Conservation (phyloP, 129 eudicot species). For the Tagetes erecta region DNA sequence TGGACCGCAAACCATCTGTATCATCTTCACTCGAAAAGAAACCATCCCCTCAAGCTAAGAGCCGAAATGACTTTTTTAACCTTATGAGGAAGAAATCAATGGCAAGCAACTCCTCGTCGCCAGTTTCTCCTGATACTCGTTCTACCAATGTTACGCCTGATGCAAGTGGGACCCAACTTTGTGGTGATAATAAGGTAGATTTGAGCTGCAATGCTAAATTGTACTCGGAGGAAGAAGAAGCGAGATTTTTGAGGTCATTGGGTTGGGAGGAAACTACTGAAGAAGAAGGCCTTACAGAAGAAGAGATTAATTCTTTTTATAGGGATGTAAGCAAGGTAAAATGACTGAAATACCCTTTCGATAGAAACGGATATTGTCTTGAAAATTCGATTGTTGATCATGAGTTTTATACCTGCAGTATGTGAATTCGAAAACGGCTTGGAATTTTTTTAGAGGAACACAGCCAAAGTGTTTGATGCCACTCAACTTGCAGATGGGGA, state of each 20-base stretch:
- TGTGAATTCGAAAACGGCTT: slow-evolving; percentile 30
- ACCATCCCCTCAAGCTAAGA: slow-evolving; percentile 64
- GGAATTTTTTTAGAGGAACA: slow-evolving; percentile 40
- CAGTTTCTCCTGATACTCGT: slow-evolving; percentile 17
- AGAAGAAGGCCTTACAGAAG: slow-evolving; percentile 89
- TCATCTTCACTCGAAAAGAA: slow-evolving; percentile 41
- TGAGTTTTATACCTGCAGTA: slow-evolving; percentile 42
- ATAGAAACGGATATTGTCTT: too few relatives aligned
- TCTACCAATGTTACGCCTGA: slow-evolving; percentile 46
- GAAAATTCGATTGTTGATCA: neutral
- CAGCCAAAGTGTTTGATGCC: slow-evolving; percentile 38
- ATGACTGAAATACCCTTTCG: neutral
- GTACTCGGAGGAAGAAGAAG: slow-evolving; percentile 67
- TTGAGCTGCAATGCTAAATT: slow-evolving; percentile 34
- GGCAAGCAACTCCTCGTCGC: slow-evolving; percentile 16
- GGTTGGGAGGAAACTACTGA: slow-evolving; percentile 96
- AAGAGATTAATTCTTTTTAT: slow-evolving; percentile 81
- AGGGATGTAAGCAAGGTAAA: slow-evolving; percentile 58
- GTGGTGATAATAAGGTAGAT: slow-evolving; percentile 34
- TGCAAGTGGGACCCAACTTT: too few relatives aligned
- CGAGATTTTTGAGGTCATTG: slow-evolving; percentile 69
- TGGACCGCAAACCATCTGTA: slow-evolving; percentile 24
- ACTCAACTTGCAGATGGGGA: slow-evolving; percentile 41
- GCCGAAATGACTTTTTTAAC: slow-evolving; percentile 90
- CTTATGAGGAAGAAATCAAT: slow-evolving; percentile 78